Evolutionary conservation across 805 yeast genomes (phyloP).

Genomic region (Candida pini): DNA sequence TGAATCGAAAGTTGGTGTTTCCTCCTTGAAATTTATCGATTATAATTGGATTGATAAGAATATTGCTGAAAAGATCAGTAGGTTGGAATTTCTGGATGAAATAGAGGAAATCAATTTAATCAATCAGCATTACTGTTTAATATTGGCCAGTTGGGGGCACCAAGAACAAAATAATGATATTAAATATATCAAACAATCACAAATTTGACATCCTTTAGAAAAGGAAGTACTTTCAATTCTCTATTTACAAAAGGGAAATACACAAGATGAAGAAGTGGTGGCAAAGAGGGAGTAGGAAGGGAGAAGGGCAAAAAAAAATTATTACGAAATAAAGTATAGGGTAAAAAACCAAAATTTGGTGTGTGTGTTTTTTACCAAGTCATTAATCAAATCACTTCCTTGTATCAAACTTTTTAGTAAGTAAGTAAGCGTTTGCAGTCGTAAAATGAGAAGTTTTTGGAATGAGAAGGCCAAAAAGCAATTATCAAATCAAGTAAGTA

Average conservation of each 20-base stretch:
- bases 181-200: background rate
- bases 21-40: constrained; percentile 40
- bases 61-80: constrained; percentile 40
- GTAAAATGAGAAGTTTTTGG: too few species aligned
- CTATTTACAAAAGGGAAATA: background rate
- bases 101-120: constrained; percentile 63
- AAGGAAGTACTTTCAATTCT: background rate
- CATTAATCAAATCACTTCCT: too few species aligned
- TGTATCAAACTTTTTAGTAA: too few species aligned
- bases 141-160: constrained; percentile 25
- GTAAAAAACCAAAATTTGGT: background rate
- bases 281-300: too few species aligned
- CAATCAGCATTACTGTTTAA: constrained; percentile 54
- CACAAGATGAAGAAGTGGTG: too few species aligned
- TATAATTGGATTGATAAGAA: constrained; percentile 37
- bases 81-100: constrained; percentile 67
- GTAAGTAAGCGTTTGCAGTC: too few species aligned
- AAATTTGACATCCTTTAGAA: background rate
- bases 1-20: constrained; percentile 25
- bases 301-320: background rate
- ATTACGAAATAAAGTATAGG: background rate
- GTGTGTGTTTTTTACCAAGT: too few species aligned
- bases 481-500: background rate
- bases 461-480: too few species aligned
- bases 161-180: too few species aligned